Evolutionary conservation across 306 rosid genomes (phyloP), one percentile per base, ranked within the genome.

Genomic region (Oxytropis ochrocephala): DNA sequence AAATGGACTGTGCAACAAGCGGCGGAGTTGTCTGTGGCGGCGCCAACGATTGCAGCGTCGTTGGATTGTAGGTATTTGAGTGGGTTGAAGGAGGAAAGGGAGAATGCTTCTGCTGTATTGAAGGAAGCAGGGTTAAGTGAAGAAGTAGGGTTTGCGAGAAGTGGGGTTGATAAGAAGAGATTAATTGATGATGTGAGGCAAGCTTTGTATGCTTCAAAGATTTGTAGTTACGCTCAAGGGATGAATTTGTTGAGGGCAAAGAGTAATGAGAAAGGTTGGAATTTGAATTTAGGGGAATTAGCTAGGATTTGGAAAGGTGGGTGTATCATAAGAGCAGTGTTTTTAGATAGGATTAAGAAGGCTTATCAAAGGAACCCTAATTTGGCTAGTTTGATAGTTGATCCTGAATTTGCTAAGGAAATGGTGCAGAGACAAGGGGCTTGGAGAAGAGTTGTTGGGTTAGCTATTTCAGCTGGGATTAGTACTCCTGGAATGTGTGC

Each of bases 281-380:
- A 72, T 19, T 86, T 93, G 96, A 85, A 93, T 57, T 75, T 93
- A 2, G 98, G 98, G 4, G 98, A 93, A 17, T 75, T 93, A 74
- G 96, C 97, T 0, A 85, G 97, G 84, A 93, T 93, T 69, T 93
- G 98, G 98, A 93, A 93, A 77, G 98, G 98, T 62, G 94, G 98
- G 41, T 93, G 98, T 49, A 93, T 93, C 41, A 93, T 93, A 18
- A 64, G 98, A 19, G 98, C 98, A 0, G 98, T 93, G 78, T 93
- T 93, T 61, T 78, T 93, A 85, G 98, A 90, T 54, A 84, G 94
- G 83, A 93, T 93, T 69, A 93, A 93, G 93, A 85, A 86, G 70
- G 98, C 98, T 14, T 93, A 90, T 77, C 82, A 88, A 83, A 87
- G 97, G 73, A 88, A 93, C 66, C 89, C 91, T 12, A 83, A 82